Evolutionary conservation across 106 monocot species (phyloP).

Genomic region (Acorus gramineus): DNA sequence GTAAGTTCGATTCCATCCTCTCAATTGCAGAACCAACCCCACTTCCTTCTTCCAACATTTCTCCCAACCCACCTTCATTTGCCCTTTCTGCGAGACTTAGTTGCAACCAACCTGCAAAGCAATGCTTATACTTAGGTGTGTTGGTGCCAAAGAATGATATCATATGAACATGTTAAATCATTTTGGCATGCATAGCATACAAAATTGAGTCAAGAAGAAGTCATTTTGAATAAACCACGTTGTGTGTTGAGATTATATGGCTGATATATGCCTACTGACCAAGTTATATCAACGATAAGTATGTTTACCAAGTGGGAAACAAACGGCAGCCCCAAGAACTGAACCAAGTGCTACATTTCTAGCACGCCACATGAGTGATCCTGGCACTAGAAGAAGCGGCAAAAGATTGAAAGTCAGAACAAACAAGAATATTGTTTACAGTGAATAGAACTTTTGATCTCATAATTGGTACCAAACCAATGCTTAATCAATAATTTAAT

Average conservation of each 20-base stretch:
- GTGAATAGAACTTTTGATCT: too few species aligned
- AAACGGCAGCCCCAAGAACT: conserved; percentile 58
- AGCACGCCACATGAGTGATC: conserved; percentile 55
- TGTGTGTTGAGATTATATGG: too few species aligned
- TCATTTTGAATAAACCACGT: too few species aligned
- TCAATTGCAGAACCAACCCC: conserved; percentile 83
- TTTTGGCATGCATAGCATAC: too few species aligned
- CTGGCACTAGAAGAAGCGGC: conserved; percentile 34
- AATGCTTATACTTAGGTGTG: background rate
- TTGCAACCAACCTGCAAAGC: conserved; percentile 59
- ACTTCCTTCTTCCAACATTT: conserved; percentile 9
- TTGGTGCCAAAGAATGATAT: too few species aligned
- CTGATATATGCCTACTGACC: too few species aligned
- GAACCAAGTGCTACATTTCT: conserved; percentile 73
- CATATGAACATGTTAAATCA: too few species aligned
- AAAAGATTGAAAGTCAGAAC: too few species aligned
- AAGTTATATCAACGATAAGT: background rate
- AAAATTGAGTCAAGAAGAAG: too few species aligned
- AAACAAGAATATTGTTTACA: too few species aligned
- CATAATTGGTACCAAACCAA: too few species aligned
- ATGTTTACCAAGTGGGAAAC: conserved; percentile 62
- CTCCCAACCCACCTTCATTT: conserved; percentile 27
- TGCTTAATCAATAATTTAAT: too few species aligned
- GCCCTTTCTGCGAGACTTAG: conserved; percentile 62
- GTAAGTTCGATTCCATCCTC: conserved; percentile 52